Evolutionary conservation across 2,329 filamentous ascomycete genomes (phyloP), one percentile per base, ranked within the genome.

Genomic region (Colletotrichum sp.): DNA sequence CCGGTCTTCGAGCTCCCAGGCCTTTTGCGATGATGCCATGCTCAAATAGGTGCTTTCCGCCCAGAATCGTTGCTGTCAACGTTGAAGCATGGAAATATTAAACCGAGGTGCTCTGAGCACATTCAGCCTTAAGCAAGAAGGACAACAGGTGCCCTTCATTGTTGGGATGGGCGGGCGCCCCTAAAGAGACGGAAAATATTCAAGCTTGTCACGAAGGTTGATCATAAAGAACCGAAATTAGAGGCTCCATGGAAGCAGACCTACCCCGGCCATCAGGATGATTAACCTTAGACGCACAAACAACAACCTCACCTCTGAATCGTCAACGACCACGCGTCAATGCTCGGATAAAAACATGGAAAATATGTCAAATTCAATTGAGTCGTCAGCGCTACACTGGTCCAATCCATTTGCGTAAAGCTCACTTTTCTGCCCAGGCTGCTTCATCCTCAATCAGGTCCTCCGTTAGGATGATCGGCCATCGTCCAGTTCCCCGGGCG

Each of bases 1-100:
- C 36, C 63, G 69, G 32, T 72, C 69, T 16, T 75, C 52, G 16
- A 72, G 63, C 39, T 75, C 69, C 69, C 72, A 72, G 72, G 39
- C 49, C 39, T 29, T 32, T 34, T 34, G 72, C 12, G 69, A 44
- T 8, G 32, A 55, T 39, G 22, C 25, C 62, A 71, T 75, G 12
- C 36, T 34, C 64, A 13, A 39, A 49, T 5, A 25, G 44, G 44
- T 52, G 44, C 11, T 52, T 52, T 52, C 44, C n/a, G 44, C 22
- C 27, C 34, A 49, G 29, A 30, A 25, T 16, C 1, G 27, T 29
- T 30, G 19, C 29, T 29, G 49, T 72, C 22, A 63, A 32, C 6
- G 59, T 6, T 22, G n/a, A 44, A 55, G 7, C n/a, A 39, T 30
- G 22, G 25, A 63, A 68, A 16, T 36, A 30, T 4, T 8, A 22